Percentiles rank a stretch among this genome's conserved stretches.
phyloP scores from a whole-genome alignment of 345 rosid genomes.

The Salix purpurea region DNA sequence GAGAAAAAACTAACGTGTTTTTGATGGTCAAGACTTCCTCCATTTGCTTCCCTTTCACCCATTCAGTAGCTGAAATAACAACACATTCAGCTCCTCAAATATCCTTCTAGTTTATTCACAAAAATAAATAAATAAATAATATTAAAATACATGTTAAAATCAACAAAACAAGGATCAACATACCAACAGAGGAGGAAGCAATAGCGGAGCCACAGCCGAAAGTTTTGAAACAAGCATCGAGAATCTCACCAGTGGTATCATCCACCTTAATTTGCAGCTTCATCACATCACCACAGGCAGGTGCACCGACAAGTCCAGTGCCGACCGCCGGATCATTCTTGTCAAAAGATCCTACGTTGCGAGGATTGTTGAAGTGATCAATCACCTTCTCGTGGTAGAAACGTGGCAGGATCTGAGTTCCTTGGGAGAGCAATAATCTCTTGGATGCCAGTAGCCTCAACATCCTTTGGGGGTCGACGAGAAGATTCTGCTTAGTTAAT shows the following conservation, averaged over 20 bases:
- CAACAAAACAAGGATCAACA: conserved; percentile 6
- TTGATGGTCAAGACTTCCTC: conserved; percentile 85
- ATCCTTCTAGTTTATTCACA: not conserved
- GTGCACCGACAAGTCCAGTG: conserved; percentile 96
- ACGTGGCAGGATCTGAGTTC: conserved; percentile 35
- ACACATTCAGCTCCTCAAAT: not conserved
- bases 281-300: conserved; percentile 99
- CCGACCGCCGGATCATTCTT: conserved; percentile 83
- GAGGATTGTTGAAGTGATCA: conserved; percentile 91
- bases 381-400: conserved; percentile 87
- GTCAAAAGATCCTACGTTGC: conserved; percentile 94
- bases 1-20: conserved; percentile 64
- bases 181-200: conserved; percentile 95
- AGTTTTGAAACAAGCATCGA: conserved; percentile 93
- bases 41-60: conserved; percentile 97
- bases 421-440: conserved; percentile 44
- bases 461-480: not conserved
- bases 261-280: conserved; percentile 95
- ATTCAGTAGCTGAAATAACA: conserved; percentile 69
- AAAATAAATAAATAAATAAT: not conserved
- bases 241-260: conserved; percentile 71
- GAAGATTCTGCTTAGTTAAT: not conserved
- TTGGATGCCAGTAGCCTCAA: conserved; percentile 54
- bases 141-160: not conserved
- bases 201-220: conserved; percentile 99